These are phyloP conservation scores for Lodderomyces margitis DNA, from an alignment of 1,139 yeast genomes.

Conservation along the genomic window DNA sequence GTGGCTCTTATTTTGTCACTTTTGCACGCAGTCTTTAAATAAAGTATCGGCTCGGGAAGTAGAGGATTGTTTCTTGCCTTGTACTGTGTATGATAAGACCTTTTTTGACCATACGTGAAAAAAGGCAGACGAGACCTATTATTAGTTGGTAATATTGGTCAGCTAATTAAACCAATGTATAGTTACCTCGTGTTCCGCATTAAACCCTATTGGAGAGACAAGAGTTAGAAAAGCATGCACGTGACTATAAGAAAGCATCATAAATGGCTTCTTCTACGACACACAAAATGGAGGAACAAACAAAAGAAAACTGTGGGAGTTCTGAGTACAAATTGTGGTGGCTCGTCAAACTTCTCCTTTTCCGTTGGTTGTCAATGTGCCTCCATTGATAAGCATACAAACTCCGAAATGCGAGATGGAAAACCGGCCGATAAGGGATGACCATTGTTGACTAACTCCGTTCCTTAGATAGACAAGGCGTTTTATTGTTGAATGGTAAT, in stretches of 20 bases:
- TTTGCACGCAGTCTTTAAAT: neutral
- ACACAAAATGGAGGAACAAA: too few species aligned
- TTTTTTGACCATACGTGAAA: neutral
- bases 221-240: too few species aligned
- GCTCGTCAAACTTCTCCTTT: too few species aligned
- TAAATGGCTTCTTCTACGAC: too few species aligned
- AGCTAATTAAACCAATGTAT: too few species aligned
- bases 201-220: too few species aligned
- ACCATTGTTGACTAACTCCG: neutral
- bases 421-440: neutral
- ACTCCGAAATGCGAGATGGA: neutral
- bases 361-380: too few species aligned
- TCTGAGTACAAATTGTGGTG: neutral
- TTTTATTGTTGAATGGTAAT: neutral
- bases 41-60: neutral
- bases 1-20: neutral
- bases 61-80: neutral
- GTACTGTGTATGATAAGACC: neutral
- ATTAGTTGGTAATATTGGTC: too few species aligned
- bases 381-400: too few species aligned
- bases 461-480: neutral
- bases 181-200: too few species aligned
- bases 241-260: too few species aligned
- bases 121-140: too few species aligned
- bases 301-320: neutral